phyloP scores from a whole-genome alignment of 495 filamentous ascomycete genomes.

The Copromyces sp. region DNA sequence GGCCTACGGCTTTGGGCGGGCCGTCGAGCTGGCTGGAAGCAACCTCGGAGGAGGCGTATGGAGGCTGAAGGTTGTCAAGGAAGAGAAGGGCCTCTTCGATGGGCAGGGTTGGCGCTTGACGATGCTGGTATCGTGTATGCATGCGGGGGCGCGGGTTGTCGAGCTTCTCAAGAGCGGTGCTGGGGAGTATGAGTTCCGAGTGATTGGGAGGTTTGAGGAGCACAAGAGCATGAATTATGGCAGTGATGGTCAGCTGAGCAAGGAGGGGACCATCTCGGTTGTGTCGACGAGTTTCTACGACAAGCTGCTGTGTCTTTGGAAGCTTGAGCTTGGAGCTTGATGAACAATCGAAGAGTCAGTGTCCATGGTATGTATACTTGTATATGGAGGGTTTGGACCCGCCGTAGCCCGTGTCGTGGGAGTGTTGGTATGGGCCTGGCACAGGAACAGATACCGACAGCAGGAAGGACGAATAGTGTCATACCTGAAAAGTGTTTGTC shows the following conservation, averaged over 20 bases:
- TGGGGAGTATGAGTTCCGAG: slow-evolving; percentile 49
- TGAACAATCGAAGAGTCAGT: background rate
- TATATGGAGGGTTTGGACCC: too few relatives aligned
- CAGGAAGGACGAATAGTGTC: background rate
- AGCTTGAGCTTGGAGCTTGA: slow-evolving; percentile 20
- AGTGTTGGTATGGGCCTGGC: too few relatives aligned
- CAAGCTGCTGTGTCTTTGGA: slow-evolving; percentile 71
- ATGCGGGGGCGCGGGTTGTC: slow-evolving; percentile 68
- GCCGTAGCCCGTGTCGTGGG: too few relatives aligned
- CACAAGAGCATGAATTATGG: slow-evolving; percentile 97
- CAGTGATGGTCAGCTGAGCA: slow-evolving; percentile 54
- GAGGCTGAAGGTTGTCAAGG: slow-evolving; percentile 57
- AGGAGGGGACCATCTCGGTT: slow-evolving; percentile 28
- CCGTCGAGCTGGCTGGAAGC: slow-evolving; percentile 48
- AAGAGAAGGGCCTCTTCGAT: slow-evolving; percentile 1
- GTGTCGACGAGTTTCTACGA: slow-evolving; percentile 91
- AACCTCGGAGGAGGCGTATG: slow-evolving; percentile 83
- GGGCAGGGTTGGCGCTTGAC: slow-evolving; percentile 28
- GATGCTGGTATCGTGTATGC: slow-evolving; percentile 88
- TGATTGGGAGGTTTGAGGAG: slow-evolving; percentile 68
- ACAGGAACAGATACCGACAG: background rate
- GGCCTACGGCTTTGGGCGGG: slow-evolving; percentile 11
- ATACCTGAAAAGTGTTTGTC: background rate
- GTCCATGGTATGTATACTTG: too few relatives aligned
- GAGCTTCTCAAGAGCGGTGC: slow-evolving; percentile 15